These are phyloP conservation scores for Candida tetrigidarum DNA, from an alignment of 1,139 yeast species.

Conservation along the genomic window DNA sequence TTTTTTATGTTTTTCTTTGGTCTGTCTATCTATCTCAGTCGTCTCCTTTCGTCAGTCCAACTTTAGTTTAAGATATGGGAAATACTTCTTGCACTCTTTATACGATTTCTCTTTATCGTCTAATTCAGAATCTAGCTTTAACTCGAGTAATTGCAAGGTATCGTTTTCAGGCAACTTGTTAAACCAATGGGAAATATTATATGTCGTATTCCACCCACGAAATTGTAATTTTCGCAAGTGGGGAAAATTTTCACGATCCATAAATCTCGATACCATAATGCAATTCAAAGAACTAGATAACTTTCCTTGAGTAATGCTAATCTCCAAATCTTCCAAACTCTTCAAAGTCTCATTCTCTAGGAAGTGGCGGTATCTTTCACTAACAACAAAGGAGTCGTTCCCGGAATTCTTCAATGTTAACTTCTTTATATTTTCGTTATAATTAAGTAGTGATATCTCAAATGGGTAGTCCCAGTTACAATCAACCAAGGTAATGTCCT, in stretches of 20 bases:
- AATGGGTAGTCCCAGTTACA: slow-evolving; percentile 55
- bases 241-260: not conserved
- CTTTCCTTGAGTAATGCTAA: slow-evolving; percentile 1
- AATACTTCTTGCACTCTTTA: not conserved
- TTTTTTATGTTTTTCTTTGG: not conserved
- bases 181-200: slow-evolving; percentile 1
- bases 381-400: slow-evolving; percentile 36
- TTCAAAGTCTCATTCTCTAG: slow-evolving; percentile 23
- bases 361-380: slow-evolving; percentile 42
- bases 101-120: slow-evolving; percentile 1
- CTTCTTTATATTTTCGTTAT: slow-evolving; percentile 22
- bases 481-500: slow-evolving; percentile 28
- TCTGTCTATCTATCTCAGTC: too few relatives aligned
- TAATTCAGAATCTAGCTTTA: not conserved
- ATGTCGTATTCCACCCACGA: not conserved
- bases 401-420: slow-evolving; percentile 32
- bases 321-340: slow-evolving; percentile 21
- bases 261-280: not conserved
- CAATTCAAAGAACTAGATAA: not conserved
- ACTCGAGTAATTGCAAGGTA: not conserved
- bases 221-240: not conserved
- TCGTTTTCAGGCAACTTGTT: not conserved
- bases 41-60: not conserved
- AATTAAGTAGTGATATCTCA: slow-evolving; percentile 36
- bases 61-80: slow-evolving; percentile 1